Base-by-base conservation (phyloP, 306 rosid species). In the Trichosanthes truncata region DNA sequence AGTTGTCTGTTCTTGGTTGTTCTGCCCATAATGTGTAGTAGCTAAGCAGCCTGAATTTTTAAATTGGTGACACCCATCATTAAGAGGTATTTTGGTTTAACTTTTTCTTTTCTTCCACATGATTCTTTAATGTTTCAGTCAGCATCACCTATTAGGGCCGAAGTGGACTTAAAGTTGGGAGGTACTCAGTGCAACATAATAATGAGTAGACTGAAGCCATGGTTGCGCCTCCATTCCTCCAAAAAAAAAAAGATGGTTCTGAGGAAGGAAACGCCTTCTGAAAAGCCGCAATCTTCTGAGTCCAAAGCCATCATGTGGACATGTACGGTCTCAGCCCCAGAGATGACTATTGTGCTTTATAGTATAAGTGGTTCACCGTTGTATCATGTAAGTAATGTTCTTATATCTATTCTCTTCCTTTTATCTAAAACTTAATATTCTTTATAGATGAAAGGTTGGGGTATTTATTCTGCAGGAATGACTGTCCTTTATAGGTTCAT, bases 321-420 rank as follows among this genome's bases (percentile, higher is more conserved):
- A 23, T 96, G 94, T 86, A 89, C 95, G 72, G 88, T 93, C 82
- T 96, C 99, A 31, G 98, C 99, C 83, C 99, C 99, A 80, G 99
- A 96, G 88, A 91, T 93, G 96, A 96, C 97, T 73, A 57, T 93
- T 82, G 84, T 96, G 78, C 93, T 96, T 80, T 88, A 88, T 82
- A 84, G 87, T 81, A 78, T 89, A 88, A 83, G 81, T 83, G 97
- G 93, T 83, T 80, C 88, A 69, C 96, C 97, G 0, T 72, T 93
- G 51, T 93, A 89, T 89, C 99, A 93, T 86, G 99, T 96, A 88
- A 87, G 99, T 91, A 78, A 60, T 63, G 18, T 65, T 62, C 55
- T 57, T 74, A 18, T 77, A 21, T 74, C 21, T 74, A 75, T 63
- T 73, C 78, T 56, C 25, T 65, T 69, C 9, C 71, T 52, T 11